Conservation (phyloP, 768 basidiomycete genomes). For the Coprinopsis strossmayeri region DNA sequence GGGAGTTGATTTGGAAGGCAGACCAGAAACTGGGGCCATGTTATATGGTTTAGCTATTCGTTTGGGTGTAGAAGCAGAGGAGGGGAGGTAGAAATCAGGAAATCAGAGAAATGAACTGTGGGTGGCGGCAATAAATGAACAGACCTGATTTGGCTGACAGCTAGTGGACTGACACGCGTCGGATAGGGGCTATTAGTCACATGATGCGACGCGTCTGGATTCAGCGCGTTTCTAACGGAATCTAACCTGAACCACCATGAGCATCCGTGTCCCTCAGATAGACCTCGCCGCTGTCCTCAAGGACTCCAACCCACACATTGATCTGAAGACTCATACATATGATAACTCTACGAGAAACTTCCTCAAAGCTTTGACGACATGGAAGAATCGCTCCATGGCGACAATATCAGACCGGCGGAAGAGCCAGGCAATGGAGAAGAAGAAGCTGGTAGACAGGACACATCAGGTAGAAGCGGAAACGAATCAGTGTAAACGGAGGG, state of each 20-base stretch:
- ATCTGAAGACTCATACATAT: slow-evolving; percentile 54
- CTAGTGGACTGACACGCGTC: background rate
- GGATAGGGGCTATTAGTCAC: slow-evolving; percentile 8
- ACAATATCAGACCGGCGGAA: slow-evolving; percentile 64
- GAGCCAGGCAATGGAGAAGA: slow-evolving; percentile 55
- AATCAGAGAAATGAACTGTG: slow-evolving; percentile 5
- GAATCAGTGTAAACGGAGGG: slow-evolving; percentile 67
- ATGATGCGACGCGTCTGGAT: slow-evolving; percentile 5
- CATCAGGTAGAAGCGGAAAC: slow-evolving; percentile 63
- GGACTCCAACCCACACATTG: slow-evolving; percentile 52
- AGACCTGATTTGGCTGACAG: background rate
- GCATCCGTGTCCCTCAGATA: slow-evolving; percentile 44
- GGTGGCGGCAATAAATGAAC: background rate
- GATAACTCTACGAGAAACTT: slow-evolving; percentile 67
- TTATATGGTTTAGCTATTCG: too few relatives aligned
- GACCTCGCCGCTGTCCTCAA: slow-evolving; percentile 55
- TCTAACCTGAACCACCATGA: slow-evolving; percentile 9
- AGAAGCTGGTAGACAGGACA: slow-evolving; percentile 53
- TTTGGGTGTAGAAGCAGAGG: too few relatives aligned
- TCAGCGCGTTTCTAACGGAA: background rate
- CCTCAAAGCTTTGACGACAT: slow-evolving; percentile 62
- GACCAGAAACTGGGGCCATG: slow-evolving; percentile 7
- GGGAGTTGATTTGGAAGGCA: slow-evolving; percentile 4
- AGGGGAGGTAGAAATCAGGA: background rate
- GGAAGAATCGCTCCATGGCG: slow-evolving; percentile 64